Conservation (phyloP, 345 rosid genomes). For the Durio zibethinus region DNA sequence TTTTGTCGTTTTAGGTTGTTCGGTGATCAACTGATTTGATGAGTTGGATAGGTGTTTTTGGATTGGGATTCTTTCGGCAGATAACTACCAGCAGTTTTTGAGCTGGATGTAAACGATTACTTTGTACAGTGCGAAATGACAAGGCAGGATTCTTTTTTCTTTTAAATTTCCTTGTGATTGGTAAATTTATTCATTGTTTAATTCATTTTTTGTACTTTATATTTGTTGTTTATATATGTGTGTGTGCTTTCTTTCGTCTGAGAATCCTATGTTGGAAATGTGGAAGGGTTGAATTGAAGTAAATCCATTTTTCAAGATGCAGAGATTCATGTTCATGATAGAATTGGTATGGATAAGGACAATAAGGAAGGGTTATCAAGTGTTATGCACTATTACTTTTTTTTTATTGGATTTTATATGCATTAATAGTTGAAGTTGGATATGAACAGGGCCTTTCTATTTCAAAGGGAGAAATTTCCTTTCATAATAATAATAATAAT, state of each 20-base stretch:
- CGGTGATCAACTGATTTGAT: neutral
- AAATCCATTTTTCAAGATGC: neutral
- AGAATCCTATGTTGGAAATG: neutral
- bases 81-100: conserved; percentile 13
- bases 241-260: neutral
- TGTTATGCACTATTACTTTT: no score
- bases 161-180: neutral
- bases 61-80: conserved; percentile 3
- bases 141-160: neutral
- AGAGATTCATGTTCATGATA: neutral
- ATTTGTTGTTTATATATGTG: neutral
- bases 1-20: conserved; percentile 41
- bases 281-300: neutral
- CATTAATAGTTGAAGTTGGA: no score
- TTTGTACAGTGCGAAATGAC: conserved; percentile 16
- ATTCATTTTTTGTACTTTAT: neutral
- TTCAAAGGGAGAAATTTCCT: no score
- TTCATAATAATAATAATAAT: neutral
- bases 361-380: no score
- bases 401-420: no score
- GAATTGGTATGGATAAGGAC: no score
- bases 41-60: conserved; percentile 22
- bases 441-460: no score
- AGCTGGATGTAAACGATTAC: neutral
- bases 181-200: neutral